phyloP scores from a whole-genome alignment of 2,329 filamentous ascomycete genomes.

The Gaeumannomyces sp. region DNA sequence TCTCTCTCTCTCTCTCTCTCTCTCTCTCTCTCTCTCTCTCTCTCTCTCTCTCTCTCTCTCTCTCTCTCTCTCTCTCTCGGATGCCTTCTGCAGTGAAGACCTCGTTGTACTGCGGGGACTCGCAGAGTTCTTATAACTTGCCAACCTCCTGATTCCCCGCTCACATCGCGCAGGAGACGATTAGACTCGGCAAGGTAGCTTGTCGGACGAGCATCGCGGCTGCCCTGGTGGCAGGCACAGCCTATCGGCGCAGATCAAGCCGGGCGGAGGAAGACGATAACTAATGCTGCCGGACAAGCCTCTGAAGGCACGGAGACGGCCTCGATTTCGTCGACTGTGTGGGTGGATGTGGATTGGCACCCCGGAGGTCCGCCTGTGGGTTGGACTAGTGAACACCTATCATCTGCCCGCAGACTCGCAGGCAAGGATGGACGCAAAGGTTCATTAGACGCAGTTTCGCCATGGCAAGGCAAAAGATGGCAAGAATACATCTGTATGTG shows the following conservation, averaged over 20 bases:
- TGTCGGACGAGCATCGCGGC: background rate
- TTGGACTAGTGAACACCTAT: background rate
- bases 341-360: background rate
- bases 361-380: background rate
- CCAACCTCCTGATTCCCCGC: too few relatives aligned
- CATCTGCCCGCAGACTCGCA: background rate
- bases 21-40: too few relatives aligned
- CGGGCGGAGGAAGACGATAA: background rate
- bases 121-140: too few relatives aligned
- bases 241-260: background rate
- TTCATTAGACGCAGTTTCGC: too few relatives aligned
- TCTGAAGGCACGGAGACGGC: background rate
- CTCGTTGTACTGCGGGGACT: background rate
- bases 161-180: too few relatives aligned
- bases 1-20: too few relatives aligned
- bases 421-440: too few relatives aligned
- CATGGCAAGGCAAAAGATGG: too few relatives aligned
- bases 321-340: background rate
- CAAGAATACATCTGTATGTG: too few relatives aligned
- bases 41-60: too few relatives aligned
- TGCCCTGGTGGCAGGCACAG: background rate
- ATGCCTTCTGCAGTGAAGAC: background rate
- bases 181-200: too few relatives aligned
- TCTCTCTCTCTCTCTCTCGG: too few relatives aligned
- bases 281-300: background rate